Evolutionary conservation across 352 stramenopile genomes (phyloP).

Genomic region (Phytophthora boehmeriae): DNA sequence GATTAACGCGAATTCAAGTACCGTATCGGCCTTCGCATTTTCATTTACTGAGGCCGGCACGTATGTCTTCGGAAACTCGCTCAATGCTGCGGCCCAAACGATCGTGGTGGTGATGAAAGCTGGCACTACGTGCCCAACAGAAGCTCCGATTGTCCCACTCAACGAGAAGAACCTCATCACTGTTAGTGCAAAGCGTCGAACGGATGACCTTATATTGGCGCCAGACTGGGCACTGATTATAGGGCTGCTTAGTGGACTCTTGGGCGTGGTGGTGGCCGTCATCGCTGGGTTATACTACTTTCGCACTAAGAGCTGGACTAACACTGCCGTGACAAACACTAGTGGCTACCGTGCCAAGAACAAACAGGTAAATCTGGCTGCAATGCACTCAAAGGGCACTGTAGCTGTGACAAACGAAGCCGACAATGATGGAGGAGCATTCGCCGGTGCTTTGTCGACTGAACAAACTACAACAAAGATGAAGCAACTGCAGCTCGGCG

Average conservation of each 20-base stretch:
- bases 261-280: conserved; percentile 74
- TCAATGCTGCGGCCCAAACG: conserved; percentile 66
- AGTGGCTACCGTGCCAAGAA: conserved; percentile 55
- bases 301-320: conserved; percentile 81
- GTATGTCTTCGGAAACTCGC: conserved; percentile 90
- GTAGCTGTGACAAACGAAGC: conserved; percentile 42
- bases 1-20: conserved; percentile 60
- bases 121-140: conserved; percentile 74
- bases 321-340: conserved; percentile 37
- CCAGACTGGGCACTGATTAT: conserved; percentile 89
- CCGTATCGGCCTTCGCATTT: conserved; percentile 86
- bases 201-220: conserved; percentile 85
- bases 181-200: conserved; percentile 78
- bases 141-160: conserved; percentile 82
- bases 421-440: conserved; percentile 7
- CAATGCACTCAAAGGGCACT: conserved; percentile 76
- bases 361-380: conserved; percentile 58
- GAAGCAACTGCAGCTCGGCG: conserved; percentile 27
- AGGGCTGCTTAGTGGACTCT: conserved; percentile 73
- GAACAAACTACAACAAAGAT: conserved; percentile 14
- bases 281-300: conserved; percentile 87
- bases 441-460: conserved; percentile 8
- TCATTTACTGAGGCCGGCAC: conserved; percentile 84
- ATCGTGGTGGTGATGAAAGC: conserved; percentile 87
- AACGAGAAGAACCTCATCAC: conserved; percentile 89